These are phyloP conservation scores for Pinus albicaulis DNA, from an alignment of 75 land plant species.

Conservation along the genomic window DNA sequence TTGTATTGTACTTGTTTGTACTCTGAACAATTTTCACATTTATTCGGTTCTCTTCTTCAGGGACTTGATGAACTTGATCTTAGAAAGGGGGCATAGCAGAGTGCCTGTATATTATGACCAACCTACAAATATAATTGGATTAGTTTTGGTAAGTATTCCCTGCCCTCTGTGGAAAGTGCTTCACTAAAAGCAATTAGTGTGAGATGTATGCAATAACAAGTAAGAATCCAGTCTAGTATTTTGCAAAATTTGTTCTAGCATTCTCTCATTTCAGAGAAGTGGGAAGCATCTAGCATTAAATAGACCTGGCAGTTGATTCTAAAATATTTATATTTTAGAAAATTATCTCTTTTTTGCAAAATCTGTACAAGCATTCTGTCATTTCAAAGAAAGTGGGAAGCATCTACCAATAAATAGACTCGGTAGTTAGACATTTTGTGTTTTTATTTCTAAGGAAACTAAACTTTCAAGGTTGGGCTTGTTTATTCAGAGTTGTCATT, in stretches of 20 bases:
- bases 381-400: not conserved
- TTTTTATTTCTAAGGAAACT: no score
- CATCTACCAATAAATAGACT: not conserved
- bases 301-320: not conserved
- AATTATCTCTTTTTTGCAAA: not conserved
- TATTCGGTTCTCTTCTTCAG: conserved; percentile 22
- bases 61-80: conserved; percentile 42
- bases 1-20: not conserved
- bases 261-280: not conserved
- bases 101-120: conserved; percentile 83
- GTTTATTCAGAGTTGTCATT: no score
- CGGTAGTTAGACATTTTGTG: not conserved
- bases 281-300: not conserved
- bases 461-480: no score
- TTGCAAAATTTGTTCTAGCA: not conserved
- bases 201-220: not conserved
- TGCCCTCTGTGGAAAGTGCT: not conserved
- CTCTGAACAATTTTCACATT: not conserved
- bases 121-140: conserved; percentile 86
- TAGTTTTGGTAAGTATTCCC: conserved; percentile 59
- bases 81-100: conserved; percentile 73
- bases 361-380: not conserved
- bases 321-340: not conserved
- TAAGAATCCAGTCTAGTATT: not conserved
- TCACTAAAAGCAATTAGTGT: not conserved